phyloP scores from a whole-genome alignment of 164 flowering plant species.

The Berberis vulgaris region DNA sequence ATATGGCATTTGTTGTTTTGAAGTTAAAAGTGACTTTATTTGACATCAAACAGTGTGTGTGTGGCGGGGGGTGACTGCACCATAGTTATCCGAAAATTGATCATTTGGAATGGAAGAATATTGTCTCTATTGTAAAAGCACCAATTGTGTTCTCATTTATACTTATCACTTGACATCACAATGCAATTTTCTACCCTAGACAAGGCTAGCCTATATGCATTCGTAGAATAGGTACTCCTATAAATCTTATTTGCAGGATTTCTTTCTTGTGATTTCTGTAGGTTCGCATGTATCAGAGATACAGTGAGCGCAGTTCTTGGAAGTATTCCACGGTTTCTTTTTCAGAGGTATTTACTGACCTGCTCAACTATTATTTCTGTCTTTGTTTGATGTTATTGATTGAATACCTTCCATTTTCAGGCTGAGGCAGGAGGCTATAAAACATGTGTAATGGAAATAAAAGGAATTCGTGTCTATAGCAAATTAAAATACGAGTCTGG shows the following conservation, averaged over 20 bases:
- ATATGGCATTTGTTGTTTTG: no score
- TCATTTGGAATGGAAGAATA: no score
- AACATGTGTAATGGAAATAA: conserved; percentile 87
- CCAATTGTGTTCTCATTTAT: no score
- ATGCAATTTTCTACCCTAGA: no score
- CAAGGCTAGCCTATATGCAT: no score
- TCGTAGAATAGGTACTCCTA: background rate
- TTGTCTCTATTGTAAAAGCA: no score
- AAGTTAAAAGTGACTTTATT: no score
- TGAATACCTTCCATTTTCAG: conserved; percentile 28
- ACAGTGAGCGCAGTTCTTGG: conserved; percentile 77
- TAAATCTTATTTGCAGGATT: conserved; percentile 2
- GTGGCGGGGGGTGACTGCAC: no score
- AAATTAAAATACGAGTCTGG: conserved; percentile 95
- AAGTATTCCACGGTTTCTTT: conserved; percentile 52
- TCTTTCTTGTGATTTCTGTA: conserved; percentile 18
- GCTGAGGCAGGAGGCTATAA: conserved; percentile 89
- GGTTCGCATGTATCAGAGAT: conserved; percentile 94
- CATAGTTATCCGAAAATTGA: no score
- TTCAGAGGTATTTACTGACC: conserved; percentile 56
- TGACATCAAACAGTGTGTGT: no score
- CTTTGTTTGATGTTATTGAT: conserved; percentile 4
- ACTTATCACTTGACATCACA: no score
- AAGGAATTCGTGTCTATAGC: conserved; percentile 86
- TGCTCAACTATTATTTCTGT: conserved; percentile 1